Evolutionary conservation across 2,329 filamentous ascomycete genomes (phyloP), one percentile per base, ranked within the genome.

Genomic region (Colletotrichum lindemuthianum): DNA sequence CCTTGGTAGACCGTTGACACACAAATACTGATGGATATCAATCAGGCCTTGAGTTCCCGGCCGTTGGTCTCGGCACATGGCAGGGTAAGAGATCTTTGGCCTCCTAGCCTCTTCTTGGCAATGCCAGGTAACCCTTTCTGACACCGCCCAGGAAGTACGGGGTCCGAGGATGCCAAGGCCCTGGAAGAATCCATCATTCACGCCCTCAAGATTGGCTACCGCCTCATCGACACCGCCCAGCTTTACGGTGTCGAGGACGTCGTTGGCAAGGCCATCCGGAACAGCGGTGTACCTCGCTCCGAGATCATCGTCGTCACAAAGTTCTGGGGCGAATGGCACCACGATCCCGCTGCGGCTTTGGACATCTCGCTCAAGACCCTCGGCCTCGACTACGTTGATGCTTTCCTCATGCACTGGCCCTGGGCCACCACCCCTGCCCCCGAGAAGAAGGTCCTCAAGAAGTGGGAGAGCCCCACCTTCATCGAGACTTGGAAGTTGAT

Each of bases 261-360:
- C 16, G 73, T 76, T 6, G 76, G 76, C 6, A 69, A 69, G 9
- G 76, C 72, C 9, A 71, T 78, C 36, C 71, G 72, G 4, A 72
- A 68, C 24, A 74, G 71, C 10, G 74, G 74, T 7, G 59, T 78
- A 6, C 75, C 76, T 10, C 72, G 76, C 8, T 68, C 68, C n/a
- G 72, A 87, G 67, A 83, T 88, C 73, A 87, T 85, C 78, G 78
- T 77, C 32, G 73, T 77, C 49, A 77, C 72, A 47, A 78, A 78
- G 64, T 68, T 78, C 54, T 70, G 69, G 61, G 70, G 71, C 52
- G 13, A 89, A 70, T 73, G 71, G 49, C 63, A 66, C 34, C 72
- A 76, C 40, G 66, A 70, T 15, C 72, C 73, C 1, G 69, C 63
- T 12, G 68, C 67, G 11, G 73, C 71, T 2, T 68, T 77, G 10